Percentiles rank a stretch among this genome's conserved stretches.
Conservation (phyloP, 139 green algal species). For the Limnomonas spitsbergensis region DNA sequence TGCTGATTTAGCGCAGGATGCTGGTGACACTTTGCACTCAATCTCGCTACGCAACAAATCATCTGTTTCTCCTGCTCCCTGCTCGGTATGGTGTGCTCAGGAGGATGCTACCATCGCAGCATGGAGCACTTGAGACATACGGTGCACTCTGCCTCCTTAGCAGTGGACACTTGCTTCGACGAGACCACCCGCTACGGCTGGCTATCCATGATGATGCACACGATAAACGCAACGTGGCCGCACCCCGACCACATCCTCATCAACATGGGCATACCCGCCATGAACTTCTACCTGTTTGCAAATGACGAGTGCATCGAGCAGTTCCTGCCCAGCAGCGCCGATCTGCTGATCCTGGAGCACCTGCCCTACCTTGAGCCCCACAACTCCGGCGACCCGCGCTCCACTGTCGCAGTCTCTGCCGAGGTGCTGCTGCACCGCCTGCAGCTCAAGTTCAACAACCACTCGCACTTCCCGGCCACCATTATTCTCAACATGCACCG, state of each 20-base stretch:
- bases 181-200: not conserved
- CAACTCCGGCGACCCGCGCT: not conserved
- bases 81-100: too few relatives aligned
- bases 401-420: not conserved
- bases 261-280: not conserved
- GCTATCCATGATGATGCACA: not conserved
- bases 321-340: not conserved
- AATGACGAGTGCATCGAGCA: not conserved
- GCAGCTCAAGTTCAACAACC: not conserved
- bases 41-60: too few relatives aligned
- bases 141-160: not conserved
- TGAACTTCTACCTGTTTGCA: not conserved
- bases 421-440: not conserved
- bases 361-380: not conserved
- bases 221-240: not conserved
- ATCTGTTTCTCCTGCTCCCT: not conserved
- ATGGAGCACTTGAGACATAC: not conserved
- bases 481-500: conserved; percentile 2
- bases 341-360: not conserved
- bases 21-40: too few relatives aligned
- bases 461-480: not conserved
- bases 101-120: not conserved
- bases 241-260: not conserved
- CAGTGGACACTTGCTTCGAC: not conserved
- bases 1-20: too few relatives aligned